A percentile compares a stretch with the other conserved stretches of the same genome.
Conservation (phyloP, 1,139 yeast species). For the Pichia sp. region DNA sequence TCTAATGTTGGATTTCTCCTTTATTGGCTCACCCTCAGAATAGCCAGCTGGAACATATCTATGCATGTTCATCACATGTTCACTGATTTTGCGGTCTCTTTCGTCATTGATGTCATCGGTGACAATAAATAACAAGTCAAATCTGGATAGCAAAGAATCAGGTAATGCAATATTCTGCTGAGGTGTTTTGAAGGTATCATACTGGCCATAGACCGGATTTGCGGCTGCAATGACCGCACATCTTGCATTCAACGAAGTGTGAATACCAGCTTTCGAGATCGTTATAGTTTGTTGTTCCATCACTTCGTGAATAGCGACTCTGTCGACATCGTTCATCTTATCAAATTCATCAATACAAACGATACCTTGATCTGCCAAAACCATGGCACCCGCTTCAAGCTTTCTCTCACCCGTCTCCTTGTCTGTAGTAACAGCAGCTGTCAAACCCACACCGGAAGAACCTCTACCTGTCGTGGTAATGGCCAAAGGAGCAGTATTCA, state of each 20-base stretch:
- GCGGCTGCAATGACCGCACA: conserved; percentile 99
- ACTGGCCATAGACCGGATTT: conserved; percentile 95
- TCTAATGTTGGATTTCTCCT: conserved; percentile 67
- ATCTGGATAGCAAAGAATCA: conserved; percentile 93
- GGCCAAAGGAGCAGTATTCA: conserved; percentile 91
- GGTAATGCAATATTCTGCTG: conserved; percentile 96
- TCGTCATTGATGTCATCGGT: conserved; percentile 90
- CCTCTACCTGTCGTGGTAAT: conserved; percentile 99
- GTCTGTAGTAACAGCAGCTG: conserved; percentile 97
- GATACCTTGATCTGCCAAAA: conserved; percentile 91
- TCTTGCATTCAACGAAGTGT: conserved; percentile 91
- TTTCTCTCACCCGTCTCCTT: conserved; percentile 96
- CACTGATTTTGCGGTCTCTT: conserved; percentile 82
- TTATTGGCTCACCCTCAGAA: conserved; percentile 89
- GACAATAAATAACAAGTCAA: conserved; percentile 89
- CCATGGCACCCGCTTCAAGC: conserved; percentile 99
- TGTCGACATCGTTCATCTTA: conserved; percentile 92
- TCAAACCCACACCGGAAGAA: conserved; percentile 99
- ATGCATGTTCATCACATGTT: conserved; percentile 93
- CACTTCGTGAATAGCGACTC: conserved; percentile 98
- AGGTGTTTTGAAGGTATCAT: conserved; percentile 93
- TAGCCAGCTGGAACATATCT: conserved; percentile 84
- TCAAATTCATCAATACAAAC: conserved; percentile 99
- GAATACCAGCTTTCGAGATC: conserved; percentile 97
- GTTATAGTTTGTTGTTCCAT: conserved; percentile 99